Evolutionary conservation across 768 basidiomycete genomes (phyloP), one percentile per base, ranked within the genome.

Genomic region (Boletus pseudopeckii): DNA sequence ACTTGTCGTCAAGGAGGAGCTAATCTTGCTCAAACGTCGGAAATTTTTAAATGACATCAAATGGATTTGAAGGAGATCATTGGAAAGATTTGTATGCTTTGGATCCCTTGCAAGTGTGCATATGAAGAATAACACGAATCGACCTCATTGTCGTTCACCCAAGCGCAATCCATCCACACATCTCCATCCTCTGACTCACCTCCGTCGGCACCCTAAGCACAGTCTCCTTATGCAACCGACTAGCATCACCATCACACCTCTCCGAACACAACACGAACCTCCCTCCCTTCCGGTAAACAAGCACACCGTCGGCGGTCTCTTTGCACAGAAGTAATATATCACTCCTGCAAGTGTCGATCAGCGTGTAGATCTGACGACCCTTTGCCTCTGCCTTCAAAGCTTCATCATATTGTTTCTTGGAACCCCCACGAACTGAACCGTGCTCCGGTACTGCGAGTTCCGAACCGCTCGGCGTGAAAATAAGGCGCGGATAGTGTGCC

Each of bases 191-290:
- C 24, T 52, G 32, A 13, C 40, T 52, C 9, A 38, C 32, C 2
- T 20, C 13, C n/a, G 49, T 52, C 24, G 62, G 62, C 62, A 63
- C 60, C 38, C 62, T 55, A 22, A 63, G 13, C 17, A 64, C 62
- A 2, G 38, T 53, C 53, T 64, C 62, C 43, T 64, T 64, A 20
- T 61, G 62, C 13, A 64, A 32, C 36, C 64, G 62, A 10, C 49
- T 55, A 14, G 32, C 30, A 1, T 2, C 10, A 24, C 62, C 30
- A 2, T 2, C 10, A 24, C 62, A 64, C 11, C 18, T 61, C 50
- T 64, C 62, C 38, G 62, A 64, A 45, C 62, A 64, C 36, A 64
- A 34, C 33, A 64, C 62, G 43, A 64, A 64, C 42, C 62, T 34
- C 26, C 62, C 20, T 64, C 62, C 15, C 62, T 53, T 32, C 62